These are phyloP conservation scores for Pichia nanzhaoensis DNA, from an alignment of 805 yeast genomes.

Conservation along the genomic window DNA sequence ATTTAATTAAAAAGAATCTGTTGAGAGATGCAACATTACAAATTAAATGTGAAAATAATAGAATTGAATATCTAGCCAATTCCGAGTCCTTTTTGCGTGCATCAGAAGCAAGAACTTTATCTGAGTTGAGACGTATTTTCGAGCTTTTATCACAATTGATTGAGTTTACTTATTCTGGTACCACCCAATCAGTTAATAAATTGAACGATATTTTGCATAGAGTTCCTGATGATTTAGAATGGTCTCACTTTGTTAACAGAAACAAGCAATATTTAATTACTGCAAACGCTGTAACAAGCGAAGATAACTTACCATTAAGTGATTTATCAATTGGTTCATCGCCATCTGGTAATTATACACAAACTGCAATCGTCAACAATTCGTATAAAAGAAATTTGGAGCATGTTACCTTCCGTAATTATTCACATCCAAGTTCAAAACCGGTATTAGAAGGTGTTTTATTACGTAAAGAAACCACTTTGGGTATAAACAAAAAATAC, in stretches of 20 bases:
- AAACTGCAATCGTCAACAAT: constrained; percentile 12
- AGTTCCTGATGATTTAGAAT: constrained; percentile 37
- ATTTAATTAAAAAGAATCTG: constrained; percentile 34
- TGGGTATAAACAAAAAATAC: constrained; percentile 33
- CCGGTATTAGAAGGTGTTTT: constrained; percentile 45
- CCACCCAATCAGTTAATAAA: constrained; percentile 25
- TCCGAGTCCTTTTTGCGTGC: constrained; percentile 36
- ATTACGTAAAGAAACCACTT: constrained; percentile 37
- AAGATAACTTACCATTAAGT: constrained; percentile 12
- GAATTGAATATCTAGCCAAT: constrained; percentile 37
- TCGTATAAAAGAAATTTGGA: constrained; percentile 32
- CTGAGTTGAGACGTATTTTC: constrained; percentile 35
- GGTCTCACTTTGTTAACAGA: constrained; percentile 34
- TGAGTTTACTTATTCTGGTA: constrained; percentile 26
- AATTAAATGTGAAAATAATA: constrained; percentile 39
- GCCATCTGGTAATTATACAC: constrained; percentile 1
- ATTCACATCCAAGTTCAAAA: constrained; percentile 32
- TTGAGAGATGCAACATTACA: constrained; percentile 35
- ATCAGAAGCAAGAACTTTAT: constrained; percentile 38
- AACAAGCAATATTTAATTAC: constrained; percentile 31
- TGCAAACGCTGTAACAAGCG: constrained; percentile 1
- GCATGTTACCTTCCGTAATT: constrained; percentile 33
- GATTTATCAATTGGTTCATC: constrained; percentile 10
- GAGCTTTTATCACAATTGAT: constrained; percentile 25
- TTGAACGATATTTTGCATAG: constrained; percentile 27